Percentiles rank a stretch among this genome's conserved stretches.
These are phyloP conservation scores for Colletotrichum higginsianum DNA, from an alignment of 2,329 filamentous ascomycete species.

Conservation along the genomic window DNA sequence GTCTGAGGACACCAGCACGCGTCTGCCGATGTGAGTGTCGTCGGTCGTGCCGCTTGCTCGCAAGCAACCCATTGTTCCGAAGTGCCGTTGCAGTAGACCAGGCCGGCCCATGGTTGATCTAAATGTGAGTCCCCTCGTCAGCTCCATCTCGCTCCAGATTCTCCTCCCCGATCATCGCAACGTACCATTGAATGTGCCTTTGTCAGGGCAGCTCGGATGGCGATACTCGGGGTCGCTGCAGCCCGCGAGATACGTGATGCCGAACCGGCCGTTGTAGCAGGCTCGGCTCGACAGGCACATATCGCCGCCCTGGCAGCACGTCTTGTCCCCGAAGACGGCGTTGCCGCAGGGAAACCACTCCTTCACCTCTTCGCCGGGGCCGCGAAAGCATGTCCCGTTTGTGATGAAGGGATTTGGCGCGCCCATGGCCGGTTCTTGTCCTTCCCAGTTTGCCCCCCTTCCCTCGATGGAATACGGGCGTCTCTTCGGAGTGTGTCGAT, in stretches of 20 bases:
- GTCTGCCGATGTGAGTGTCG: slow-evolving; percentile 46
- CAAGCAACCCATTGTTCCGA: slow-evolving; percentile 52
- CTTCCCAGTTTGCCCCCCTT: neutral
- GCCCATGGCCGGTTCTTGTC: slow-evolving; percentile 23
- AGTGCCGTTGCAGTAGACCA: slow-evolving; percentile 53
- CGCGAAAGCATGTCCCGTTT: slow-evolving; percentile 53
- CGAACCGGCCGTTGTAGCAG: slow-evolving; percentile 46
- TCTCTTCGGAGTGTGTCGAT: neutral
- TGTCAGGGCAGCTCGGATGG: slow-evolving; percentile 53
- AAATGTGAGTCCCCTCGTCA: neutral
- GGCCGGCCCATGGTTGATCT: slow-evolving; percentile 51
- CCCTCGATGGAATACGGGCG: neutral
- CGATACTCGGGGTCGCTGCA: slow-evolving; percentile 53
- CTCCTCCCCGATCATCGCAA: neutral
- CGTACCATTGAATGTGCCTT: slow-evolving; percentile 44
- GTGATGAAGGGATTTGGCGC: slow-evolving; percentile 47
- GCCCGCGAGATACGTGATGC: slow-evolving; percentile 55
- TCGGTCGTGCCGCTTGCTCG: slow-evolving; percentile 45
- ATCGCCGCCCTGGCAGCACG: slow-evolving; percentile 53
- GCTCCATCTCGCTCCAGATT: neutral
- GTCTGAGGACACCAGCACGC: slow-evolving; percentile 50
- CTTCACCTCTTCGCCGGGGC: slow-evolving; percentile 32
- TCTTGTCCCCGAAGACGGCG: slow-evolving; percentile 47
- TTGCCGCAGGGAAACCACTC: slow-evolving; percentile 54
- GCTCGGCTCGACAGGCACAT: slow-evolving; percentile 50